Base-by-base conservation (phyloP, 805 yeast genomes). In the Saturnispora mendoncae region DNA sequence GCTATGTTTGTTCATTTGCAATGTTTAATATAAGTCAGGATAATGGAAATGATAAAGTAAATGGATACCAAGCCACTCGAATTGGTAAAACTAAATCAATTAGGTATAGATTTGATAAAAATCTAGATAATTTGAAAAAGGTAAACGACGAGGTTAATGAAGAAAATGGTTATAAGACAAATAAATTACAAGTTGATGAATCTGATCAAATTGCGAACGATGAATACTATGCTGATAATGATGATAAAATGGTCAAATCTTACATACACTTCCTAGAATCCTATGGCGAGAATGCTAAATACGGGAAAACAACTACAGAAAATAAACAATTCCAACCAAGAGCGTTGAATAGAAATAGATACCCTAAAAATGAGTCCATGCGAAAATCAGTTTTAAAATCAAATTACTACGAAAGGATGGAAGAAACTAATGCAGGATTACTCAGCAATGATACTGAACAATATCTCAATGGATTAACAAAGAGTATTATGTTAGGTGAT, bases 1-100 rank as follows among this genome's bases (percentile, higher is more conserved):
- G 98, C 0, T 82, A 88, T 54, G 95, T 92, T 29, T 90, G 97
- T 56, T 80, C 85, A 24, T 86, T 80, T 68, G 97, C 97, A 2
- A 84, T 85, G 79, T 92, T 92, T 62, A 81, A 85, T 50, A 76
- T 82, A 47, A 87, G 80, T 46, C 76, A 75, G 48, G 69, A 71
- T 45, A 47, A 70, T 62, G 70, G 52, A 32, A 46, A 42, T 23
- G 43, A 44, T 30, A 57, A 51, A 29, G 24, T 29, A 15, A 33
- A 52, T 51, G 8, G 38, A 10, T 30, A 30, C n/a, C 14, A 19
- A n/a, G 23, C 25, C 6, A 24, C 33, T 4, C 29, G 24, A 6
- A 14, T 33, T 18, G 26, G 28, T 14, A 39, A 26, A 33, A 18
- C 43, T 47, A 21, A 42, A 36, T 2, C 47, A 41, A 4, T 15